Evolutionary conservation across 2,329 filamentous ascomycete species (phyloP), one percentile per base, ranked within the genome.

Genomic region (Blumeria graminis): DNA sequence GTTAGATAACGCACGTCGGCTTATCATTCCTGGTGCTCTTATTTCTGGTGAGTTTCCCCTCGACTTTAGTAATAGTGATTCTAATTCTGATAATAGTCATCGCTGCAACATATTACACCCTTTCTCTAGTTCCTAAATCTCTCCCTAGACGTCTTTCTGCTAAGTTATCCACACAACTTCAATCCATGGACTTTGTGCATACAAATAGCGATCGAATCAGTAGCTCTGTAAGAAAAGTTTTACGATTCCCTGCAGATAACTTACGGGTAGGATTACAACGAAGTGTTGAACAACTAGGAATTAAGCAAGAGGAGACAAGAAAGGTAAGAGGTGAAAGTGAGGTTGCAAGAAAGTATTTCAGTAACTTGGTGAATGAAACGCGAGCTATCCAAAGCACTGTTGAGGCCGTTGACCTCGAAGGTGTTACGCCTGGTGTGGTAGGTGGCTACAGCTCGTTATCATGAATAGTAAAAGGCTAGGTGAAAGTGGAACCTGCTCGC

Each of bases 121-220:
- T 98, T 28, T 81, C 82, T 57, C 86, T 90, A 60, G 93, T 98
- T 60, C 92, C 92, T 18, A 78, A 83, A 56, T 92, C 90, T 0
- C 79, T 98, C 0, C 92, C 92, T 1, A 83, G 82, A 56, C 87
- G 88, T 10, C 78, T 98, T 6, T 83, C 84, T 45, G 76, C 76
- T 65, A 96, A 96, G 71, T 84, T 98, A 58, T 82, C 87, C 1
- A 73, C 78, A 35, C 86, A 88, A 64, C 80, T 98, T 39, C 72
- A 77, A 7, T 77, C 84, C 16, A 80, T 94, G 65, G 92, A 98
- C 71, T 98, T 96, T 66, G 86, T 92, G 1, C 92, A 98, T 69
- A 71, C 78, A 61, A 98, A 98, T 71, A 80, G 88, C 48, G 74
- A 77, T 16, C 85, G 92, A 56, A 93, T 98, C 64, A 82, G 86